Evolutionary conservation across 768 basidiomycete species (phyloP).

Genomic region (Sporobolomyces roseus): DNA sequence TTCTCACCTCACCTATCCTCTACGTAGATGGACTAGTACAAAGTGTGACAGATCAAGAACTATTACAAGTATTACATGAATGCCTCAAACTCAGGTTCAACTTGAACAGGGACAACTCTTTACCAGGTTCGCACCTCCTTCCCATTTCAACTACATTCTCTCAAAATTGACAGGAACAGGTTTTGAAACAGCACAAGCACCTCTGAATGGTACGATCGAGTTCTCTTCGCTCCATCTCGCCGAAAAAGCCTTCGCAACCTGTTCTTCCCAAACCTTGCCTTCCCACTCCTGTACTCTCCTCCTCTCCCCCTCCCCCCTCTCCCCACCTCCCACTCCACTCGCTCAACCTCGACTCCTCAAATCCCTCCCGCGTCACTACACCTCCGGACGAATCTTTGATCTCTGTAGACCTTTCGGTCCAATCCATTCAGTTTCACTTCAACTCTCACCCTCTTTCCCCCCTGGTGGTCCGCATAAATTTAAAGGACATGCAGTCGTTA

Average conservation of each 20-base stretch:
- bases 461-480: conserved; percentile 4
- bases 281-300: background rate
- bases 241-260: conserved; percentile 34
- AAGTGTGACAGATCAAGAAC: background rate
- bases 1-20: conserved; percentile 17
- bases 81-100: conserved; percentile 9
- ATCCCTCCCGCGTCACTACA: conserved; percentile 67
- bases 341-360: conserved; percentile 78
- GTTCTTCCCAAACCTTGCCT: conserved; percentile 7
- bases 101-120: background rate
- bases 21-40: conserved; percentile 10
- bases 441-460: conserved; percentile 4
- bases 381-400: conserved; percentile 73
- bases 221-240: conserved; percentile 29
- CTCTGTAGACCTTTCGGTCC: conserved; percentile 79
- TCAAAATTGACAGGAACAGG: too few species aligned
- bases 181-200: too few species aligned
- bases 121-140: background rate
- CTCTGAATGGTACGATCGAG: conserved; percentile 20
- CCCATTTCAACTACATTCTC: too few species aligned
- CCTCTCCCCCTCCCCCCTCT: conserved; percentile 54
- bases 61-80: conserved; percentile 19
- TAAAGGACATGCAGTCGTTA: conserved; percentile 30
- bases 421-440: conserved; percentile 48
- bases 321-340: conserved; percentile 59